Evolutionary conservation across 495 filamentous ascomycete genomes (phyloP).

Genomic region (Rostrohypoxylon terebratum): DNA sequence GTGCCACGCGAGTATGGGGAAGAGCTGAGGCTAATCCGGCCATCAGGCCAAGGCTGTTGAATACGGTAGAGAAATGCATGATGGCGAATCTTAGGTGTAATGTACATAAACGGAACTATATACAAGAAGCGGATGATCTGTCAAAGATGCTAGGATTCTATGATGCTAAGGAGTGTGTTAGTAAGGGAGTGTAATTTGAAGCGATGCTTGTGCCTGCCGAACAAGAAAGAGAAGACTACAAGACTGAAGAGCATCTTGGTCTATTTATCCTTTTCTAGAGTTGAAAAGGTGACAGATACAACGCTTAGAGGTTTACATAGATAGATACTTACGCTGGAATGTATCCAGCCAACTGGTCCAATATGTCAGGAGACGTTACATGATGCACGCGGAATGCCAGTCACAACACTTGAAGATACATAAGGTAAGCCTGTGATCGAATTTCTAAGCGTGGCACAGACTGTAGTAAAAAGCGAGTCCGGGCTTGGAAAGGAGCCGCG

Average conservation of each 20-base stretch:
- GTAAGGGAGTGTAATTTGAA: constrained; percentile 8
- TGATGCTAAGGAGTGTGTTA: not conserved
- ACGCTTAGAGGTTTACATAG: not conserved
- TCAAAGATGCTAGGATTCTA: constrained; percentile 22
- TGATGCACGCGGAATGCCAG: constrained; percentile 36
- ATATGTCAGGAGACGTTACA: constrained; percentile 49
- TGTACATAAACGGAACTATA: constrained; percentile 42
- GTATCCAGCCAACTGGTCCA: constrained; percentile 11
- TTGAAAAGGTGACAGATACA: constrained; percentile 15
- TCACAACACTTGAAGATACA: constrained; percentile 21
- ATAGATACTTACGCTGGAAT: not conserved
- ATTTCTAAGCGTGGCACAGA: constrained; percentile 5
- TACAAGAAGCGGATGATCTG: constrained; percentile 38
- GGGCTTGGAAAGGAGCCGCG: constrained; percentile 23
- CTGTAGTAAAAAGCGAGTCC: constrained; percentile 14
- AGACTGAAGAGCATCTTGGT: constrained; percentile 23
- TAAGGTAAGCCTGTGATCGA: constrained; percentile 29
- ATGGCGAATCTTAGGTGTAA: constrained; percentile 29
- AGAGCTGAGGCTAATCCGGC: constrained; percentile 46
- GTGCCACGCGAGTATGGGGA: constrained; percentile 45
- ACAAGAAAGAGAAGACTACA: constrained; percentile 22
- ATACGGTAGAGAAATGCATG: constrained; percentile 50
- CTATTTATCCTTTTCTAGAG: constrained; percentile 34
- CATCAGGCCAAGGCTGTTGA: constrained; percentile 48
- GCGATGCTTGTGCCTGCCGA: constrained; percentile 11